Conservation (phyloP, 441 rosid genomes). For the Aleurites moluccanus region DNA sequence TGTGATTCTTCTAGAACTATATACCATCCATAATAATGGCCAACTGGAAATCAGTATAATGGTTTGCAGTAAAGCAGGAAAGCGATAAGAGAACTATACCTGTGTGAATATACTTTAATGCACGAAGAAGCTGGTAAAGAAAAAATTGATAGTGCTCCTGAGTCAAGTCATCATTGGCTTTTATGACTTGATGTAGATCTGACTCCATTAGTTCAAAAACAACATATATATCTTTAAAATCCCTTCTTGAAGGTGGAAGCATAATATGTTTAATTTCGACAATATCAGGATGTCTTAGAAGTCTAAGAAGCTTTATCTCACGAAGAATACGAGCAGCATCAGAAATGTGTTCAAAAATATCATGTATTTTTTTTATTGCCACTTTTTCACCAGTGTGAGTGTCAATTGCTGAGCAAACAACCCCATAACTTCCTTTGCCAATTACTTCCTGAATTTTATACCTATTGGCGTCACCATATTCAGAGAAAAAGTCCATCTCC, state of each 20-base stretch:
- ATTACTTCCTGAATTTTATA: conserved; percentile 73
- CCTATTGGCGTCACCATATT: conserved; percentile 85
- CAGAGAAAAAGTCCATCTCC: conserved; percentile 79
- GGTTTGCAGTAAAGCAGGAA: too few relatives aligned
- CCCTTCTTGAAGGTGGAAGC: conserved; percentile 92
- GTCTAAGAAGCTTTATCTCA: conserved; percentile 82
- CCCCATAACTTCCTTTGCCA: conserved; percentile 95
- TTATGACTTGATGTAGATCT: conserved; percentile 95
- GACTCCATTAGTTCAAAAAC: conserved; percentile 99
- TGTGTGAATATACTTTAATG: conserved; percentile 80
- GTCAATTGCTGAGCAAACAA: conserved; percentile 89
- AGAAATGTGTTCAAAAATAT: conserved; percentile 80
- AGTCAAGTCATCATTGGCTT: conserved; percentile 95
- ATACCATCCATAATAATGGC: neutral
- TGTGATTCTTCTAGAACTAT: neutral
- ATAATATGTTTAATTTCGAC: conserved; percentile 92
- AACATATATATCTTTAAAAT: conserved; percentile 87
- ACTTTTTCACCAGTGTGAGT: conserved; percentile 81
- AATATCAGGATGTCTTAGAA: conserved; percentile 83
- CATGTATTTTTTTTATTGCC: conserved; percentile 83
- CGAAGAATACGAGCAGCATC: conserved; percentile 87
- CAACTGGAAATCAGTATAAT: neutral
- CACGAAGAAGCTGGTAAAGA: conserved; percentile 93
- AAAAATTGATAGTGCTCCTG: conserved; percentile 91
- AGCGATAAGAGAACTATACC: conserved; percentile 44